Evolutionary conservation across 805 yeast genomes (phyloP).

Genomic region (Saccharomycopsis javanensis): DNA sequence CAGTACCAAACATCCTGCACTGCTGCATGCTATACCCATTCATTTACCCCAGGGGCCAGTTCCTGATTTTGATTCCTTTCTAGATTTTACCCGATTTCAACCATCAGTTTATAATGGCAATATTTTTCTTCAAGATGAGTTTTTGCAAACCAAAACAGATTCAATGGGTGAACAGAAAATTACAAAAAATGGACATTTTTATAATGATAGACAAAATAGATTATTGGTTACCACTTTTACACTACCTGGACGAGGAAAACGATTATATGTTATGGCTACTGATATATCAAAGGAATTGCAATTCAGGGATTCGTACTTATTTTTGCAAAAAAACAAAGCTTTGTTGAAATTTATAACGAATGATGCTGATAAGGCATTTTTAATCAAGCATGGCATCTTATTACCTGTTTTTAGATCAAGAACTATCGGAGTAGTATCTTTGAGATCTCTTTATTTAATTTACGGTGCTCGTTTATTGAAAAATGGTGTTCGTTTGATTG

Average conservation of each 20-base stretch:
- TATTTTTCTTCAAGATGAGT: slow-evolving; percentile 13
- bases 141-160: slow-evolving; percentile 13
- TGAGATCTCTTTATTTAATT: slow-evolving; percentile 35
- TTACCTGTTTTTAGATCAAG: slow-evolving; percentile 17
- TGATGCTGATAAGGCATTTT: slow-evolving; percentile 17
- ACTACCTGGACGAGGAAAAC: slow-evolving; percentile 19
- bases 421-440: slow-evolving; percentile 27
- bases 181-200: slow-evolving; percentile 18
- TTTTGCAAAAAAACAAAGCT: slow-evolving; percentile 16
- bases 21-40: slow-evolving; percentile 15
- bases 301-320: slow-evolving; percentile 17
- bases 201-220: slow-evolving; percentile 7
- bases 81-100: slow-evolving; percentile 7
- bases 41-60: slow-evolving; percentile 14
- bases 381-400: slow-evolving; percentile 16
- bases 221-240: slow-evolving; percentile 18
- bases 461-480: slow-evolving; percentile 43
- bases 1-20: slow-evolving; percentile 3
- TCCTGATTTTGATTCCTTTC: slow-evolving; percentile 13
- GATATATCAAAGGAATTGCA: slow-evolving; percentile 19
- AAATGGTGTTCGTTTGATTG: slow-evolving; percentile 39
- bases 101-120: slow-evolving; percentile 9
- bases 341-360: slow-evolving; percentile 15
- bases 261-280: slow-evolving; percentile 16
- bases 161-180: slow-evolving; percentile 18